phyloP scores from a whole-genome alignment of 106 monocot species.

The Gastrodia elata region DNA sequence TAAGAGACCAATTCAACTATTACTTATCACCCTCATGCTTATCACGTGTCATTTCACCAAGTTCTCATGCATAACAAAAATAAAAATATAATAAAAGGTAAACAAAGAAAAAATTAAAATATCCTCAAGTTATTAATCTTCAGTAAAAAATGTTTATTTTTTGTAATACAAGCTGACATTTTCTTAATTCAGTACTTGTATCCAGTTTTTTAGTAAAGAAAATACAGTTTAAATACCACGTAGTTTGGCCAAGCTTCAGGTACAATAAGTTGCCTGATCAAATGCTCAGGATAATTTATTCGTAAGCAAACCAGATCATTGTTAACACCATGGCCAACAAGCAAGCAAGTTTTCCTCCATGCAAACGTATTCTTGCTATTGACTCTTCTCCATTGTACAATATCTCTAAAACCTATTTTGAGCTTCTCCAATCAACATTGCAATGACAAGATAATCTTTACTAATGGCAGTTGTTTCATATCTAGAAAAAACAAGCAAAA shows the following conservation, averaged over 20 bases:
- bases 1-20: too few relatives aligned
- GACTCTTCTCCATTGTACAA: constrained; percentile 32
- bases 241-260: not conserved
- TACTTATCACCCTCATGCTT: too few relatives aligned
- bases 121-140: too few relatives aligned
- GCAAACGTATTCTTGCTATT: constrained; percentile 12
- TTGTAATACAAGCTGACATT: too few relatives aligned
- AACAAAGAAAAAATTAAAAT: too few relatives aligned
- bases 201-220: too few relatives aligned
- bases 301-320: constrained; percentile 29
- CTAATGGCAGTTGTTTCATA: constrained; percentile 31
- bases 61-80: too few relatives aligned
- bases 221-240: too few relatives aligned
- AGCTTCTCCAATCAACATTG: constrained; percentile 16
- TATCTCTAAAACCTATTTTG: constrained; percentile 19
- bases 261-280: constrained; percentile 21
- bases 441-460: constrained; percentile 18
- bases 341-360: constrained; percentile 28
- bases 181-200: too few relatives aligned
- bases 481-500: constrained; percentile 8
- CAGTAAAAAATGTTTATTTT: too few relatives aligned
- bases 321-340: constrained; percentile 33
- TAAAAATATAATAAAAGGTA: too few relatives aligned
- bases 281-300: constrained; percentile 30
- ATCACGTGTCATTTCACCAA: too few relatives aligned